Evolutionary conservation across 2,329 filamentous ascomycete genomes (phyloP).

Genomic region (Trichocomaceae sp.): DNA sequence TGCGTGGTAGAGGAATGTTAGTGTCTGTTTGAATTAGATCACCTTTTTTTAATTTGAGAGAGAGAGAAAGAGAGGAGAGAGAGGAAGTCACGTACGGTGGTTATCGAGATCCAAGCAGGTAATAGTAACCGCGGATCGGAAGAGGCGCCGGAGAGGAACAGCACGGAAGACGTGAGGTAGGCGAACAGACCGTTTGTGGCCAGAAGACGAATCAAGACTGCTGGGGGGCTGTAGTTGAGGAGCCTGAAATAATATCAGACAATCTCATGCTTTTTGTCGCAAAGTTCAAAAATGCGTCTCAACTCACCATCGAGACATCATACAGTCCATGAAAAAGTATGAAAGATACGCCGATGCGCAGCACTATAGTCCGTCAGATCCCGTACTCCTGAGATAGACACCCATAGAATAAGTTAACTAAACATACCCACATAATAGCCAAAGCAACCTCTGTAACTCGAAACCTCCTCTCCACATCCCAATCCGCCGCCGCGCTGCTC

Average conservation of each 20-base stretch:
- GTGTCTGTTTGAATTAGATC: slow-evolving; percentile 44
- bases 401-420: not conserved
- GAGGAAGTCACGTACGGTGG: slow-evolving; percentile 50
- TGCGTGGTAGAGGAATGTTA: slow-evolving; percentile 69
- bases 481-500: slow-evolving; percentile 32
- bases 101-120: slow-evolving; percentile 71
- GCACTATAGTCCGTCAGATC: slow-evolving; percentile 49
- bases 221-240: slow-evolving; percentile 70
- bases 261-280: too few species aligned
- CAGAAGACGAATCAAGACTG: slow-evolving; percentile 71
- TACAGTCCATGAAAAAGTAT: slow-evolving; percentile 76
- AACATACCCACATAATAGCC: slow-evolving; percentile 66
- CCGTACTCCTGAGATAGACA: too few species aligned
- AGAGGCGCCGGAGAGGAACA: slow-evolving; percentile 63
- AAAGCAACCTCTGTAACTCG: slow-evolving; percentile 62
- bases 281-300: not conserved
- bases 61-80: not conserved
- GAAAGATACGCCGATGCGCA: slow-evolving; percentile 69
- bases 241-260: slow-evolving; percentile 50
- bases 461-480: slow-evolving; percentile 45
- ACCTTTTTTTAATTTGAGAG: not conserved
- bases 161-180: slow-evolving; percentile 66
- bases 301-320: slow-evolving; percentile 72
- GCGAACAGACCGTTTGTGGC: slow-evolving; percentile 68
- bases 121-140: slow-evolving; percentile 64